These are phyloP conservation scores for Starmerella scarabaei DNA, from an alignment of 805 yeast species.

Conservation along the genomic window DNA sequence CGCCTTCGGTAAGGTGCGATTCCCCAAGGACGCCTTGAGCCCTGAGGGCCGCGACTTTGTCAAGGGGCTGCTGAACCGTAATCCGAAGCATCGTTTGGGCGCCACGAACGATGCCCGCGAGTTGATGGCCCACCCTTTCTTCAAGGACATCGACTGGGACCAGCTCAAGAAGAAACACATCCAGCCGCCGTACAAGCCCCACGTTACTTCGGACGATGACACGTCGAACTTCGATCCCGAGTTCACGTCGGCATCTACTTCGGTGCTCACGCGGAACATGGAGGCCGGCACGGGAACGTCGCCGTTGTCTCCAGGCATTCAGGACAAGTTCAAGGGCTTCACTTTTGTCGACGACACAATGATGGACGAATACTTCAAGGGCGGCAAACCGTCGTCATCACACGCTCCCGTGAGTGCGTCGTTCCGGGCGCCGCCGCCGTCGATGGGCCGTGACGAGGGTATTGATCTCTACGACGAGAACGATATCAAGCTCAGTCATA, in stretches of 20 bases:
- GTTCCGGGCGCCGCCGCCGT: conserved; percentile 18
- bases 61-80: conserved; percentile 85
- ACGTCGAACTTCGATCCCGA: conserved; percentile 97
- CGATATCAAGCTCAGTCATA: conserved; percentile 26
- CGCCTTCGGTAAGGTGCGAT: conserved; percentile 95
- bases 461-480: conserved; percentile 29
- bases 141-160: conserved; percentile 85
- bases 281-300: conserved; percentile 39
- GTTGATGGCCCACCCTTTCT: conserved; percentile 81
- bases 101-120: conserved; percentile 86
- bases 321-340: conserved; percentile 92
- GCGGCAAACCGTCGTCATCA: conserved; percentile 2
- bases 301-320: conserved; percentile 87
- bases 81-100: conserved; percentile 90
- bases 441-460: conserved; percentile 24
- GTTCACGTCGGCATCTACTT: conserved; percentile 82
- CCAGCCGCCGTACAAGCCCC: conserved; percentile 96
- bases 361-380: conserved; percentile 67
- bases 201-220: conserved; percentile 77
- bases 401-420: conserved; percentile 11
- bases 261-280: conserved; percentile 46
- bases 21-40: conserved; percentile 89
- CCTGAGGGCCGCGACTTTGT: conserved; percentile 92
- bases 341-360: conserved; percentile 90
- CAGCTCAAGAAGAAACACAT: conserved; percentile 61